Evolutionary conservation across 1,284 basidiomycete species (phyloP).

Genomic region (Ceratobasidium sp.): DNA sequence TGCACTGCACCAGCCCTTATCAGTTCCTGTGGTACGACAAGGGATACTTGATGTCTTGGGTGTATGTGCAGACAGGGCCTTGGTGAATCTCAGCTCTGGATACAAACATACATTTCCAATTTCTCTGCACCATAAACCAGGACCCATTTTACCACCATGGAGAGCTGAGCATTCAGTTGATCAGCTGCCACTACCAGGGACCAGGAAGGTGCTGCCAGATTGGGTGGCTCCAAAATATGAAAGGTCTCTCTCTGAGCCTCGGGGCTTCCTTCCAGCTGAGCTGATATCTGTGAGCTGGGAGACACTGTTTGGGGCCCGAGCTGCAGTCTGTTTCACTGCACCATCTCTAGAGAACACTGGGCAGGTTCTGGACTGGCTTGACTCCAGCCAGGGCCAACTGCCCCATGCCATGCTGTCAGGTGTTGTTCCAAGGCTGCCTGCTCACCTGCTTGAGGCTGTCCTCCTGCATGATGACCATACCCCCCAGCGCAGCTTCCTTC

Average conservation of each 20-base stretch:
- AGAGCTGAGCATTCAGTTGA: neutral
- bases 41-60: neutral
- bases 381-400: too few relatives aligned
- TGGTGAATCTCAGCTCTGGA: neutral
- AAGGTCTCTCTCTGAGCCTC: neutral
- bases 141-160: neutral
- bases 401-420: too few relatives aligned
- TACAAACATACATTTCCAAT: neutral
- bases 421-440: too few relatives aligned
- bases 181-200: neutral
- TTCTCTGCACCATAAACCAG: neutral
- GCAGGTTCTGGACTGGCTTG: too few relatives aligned
- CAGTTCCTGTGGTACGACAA: neutral
- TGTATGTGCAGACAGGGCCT: neutral
- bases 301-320: too few relatives aligned
- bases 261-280: neutral
- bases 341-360: too few relatives aligned
- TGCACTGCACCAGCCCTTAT: neutral
- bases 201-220: neutral
- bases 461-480: too few relatives aligned
- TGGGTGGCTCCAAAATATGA: neutral
- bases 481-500: too few relatives aligned
- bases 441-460: too few relatives aligned
- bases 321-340: too few relatives aligned
- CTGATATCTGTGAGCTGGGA: too few relatives aligned